Evolutionary conservation across 2,329 filamentous ascomycete genomes (phyloP).

Genomic region (Aspergillus sp.): DNA sequence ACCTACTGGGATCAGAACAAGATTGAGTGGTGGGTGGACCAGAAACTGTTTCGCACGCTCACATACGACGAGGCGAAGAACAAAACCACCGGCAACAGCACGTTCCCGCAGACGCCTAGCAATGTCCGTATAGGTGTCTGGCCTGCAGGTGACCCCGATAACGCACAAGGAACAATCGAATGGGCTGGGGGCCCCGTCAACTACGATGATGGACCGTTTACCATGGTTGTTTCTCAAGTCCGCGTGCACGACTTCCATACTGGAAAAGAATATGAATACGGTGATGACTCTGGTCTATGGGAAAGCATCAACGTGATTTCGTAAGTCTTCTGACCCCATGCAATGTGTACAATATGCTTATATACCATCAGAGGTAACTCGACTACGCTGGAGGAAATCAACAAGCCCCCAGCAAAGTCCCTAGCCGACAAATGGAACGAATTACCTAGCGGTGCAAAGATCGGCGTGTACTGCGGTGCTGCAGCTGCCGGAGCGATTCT

Average conservation of each 20-base stretch:
- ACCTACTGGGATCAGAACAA: conserved; percentile 70
- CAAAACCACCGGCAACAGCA: conserved; percentile 57
- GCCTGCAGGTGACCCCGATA: conserved; percentile 61
- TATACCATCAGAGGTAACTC: conserved; percentile 64
- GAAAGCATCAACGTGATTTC: conserved; percentile 65
- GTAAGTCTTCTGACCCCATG: conserved; percentile 33
- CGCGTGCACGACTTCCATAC: conserved; percentile 63
- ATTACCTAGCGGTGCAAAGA: conserved; percentile 53
- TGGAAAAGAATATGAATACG: conserved; percentile 68
- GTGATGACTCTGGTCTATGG: conserved; percentile 64
- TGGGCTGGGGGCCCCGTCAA: conserved; percentile 74
- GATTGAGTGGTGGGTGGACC: conserved; percentile 71
- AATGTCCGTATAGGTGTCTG: conserved; percentile 72
- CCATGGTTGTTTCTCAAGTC: conserved; percentile 71
- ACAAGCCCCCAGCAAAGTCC: conserved; percentile 40
- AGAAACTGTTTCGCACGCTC: conserved; percentile 63
- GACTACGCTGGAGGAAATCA: conserved; percentile 51
- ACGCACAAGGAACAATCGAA: conserved; percentile 56
- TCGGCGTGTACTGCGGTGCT: conserved; percentile 50
- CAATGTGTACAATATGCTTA: background rate
- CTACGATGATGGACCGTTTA: conserved; percentile 69
- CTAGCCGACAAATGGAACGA: conserved; percentile 48
- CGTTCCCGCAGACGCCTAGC: conserved; percentile 75
- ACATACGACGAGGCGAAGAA: conserved; percentile 60
- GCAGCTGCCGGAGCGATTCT: conserved; percentile 38